Percentiles rank a stretch among this genome's conserved stretches.
These are phyloP conservation scores for Wickerhamomyces rabaulensis DNA, from an alignment of 805 yeast genomes.

Conservation along the genomic window DNA sequence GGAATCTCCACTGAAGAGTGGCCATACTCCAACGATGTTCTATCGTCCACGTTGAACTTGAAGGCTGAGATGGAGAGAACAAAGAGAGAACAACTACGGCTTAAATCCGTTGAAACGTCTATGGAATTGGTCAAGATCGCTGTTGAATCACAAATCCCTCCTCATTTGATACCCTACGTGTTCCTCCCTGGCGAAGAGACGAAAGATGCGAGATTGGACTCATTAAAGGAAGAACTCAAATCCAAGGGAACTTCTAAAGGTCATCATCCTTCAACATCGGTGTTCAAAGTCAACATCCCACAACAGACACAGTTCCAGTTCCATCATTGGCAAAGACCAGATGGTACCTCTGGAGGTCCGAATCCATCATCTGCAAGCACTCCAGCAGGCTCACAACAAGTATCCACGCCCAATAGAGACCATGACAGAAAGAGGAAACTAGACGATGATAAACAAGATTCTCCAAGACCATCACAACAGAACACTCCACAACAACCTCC, in stretches of 20 bases:
- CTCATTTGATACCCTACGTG: constrained; percentile 33
- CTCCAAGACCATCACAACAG: not conserved
- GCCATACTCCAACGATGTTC: constrained; percentile 35
- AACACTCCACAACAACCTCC: not conserved
- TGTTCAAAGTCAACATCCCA: constrained; percentile 24
- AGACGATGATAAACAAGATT: not conserved
- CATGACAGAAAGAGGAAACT: constrained; percentile 7
- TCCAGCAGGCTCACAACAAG: constrained; percentile 2
- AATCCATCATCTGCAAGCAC: constrained; percentile 5
- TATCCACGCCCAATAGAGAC: constrained; percentile 2
- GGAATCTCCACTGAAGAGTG: constrained; percentile 16
- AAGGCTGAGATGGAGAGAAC: constrained; percentile 38
- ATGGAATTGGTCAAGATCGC: constrained; percentile 34
- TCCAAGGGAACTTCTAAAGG: not conserved
- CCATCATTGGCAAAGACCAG: constrained; percentile 27
- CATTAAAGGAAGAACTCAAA: not conserved
- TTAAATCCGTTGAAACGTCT: constrained; percentile 26
- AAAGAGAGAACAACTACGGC: constrained; percentile 29
- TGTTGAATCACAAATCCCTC: constrained; percentile 29
- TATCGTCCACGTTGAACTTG: constrained; percentile 28
- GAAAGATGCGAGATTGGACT: not conserved
- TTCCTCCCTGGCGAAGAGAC: constrained; percentile 18
- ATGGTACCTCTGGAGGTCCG: constrained; percentile 2
- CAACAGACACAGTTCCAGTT: constrained; percentile 25
- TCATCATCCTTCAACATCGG: constrained; percentile 15